Evolutionary conservation across 2,329 filamentous ascomycete genomes (phyloP), one percentile per base, ranked within the genome.

Genomic region (Aspergillus versicolor): DNA sequence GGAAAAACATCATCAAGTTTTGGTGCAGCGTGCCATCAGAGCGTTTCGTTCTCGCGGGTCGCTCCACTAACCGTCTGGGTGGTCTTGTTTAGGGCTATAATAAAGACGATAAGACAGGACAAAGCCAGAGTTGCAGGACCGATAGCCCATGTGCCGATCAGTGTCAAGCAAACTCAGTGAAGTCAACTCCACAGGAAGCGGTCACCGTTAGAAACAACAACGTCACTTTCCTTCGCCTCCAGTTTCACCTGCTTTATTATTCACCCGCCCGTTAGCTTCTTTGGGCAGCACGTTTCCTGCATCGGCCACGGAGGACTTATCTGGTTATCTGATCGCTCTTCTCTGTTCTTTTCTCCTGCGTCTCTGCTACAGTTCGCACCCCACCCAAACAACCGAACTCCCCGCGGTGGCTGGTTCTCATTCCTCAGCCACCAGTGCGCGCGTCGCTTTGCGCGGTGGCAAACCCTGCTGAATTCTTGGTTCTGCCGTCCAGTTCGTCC

Each of bases 381-480:
- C 50, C 45, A 52, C 32, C 13, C 50, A 48, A 42, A 27, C 51
- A 57, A 53, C 49, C 57, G 49, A 48, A 52, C 47, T 58, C 58
- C 56, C 56, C 55, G 53, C 58, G 56, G 62, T 64, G 62, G 62
- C 62, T 64, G 62, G 61, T 50, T 47, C 43, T 45, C 52, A 52
- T 56, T 56, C 48, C 51, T 56, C 49, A 59, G 61, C 58, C 61
- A 62, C 61, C 52, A 62, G 41, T 53, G 59, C 63, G 62, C 63
- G 62, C 62, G 63, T 64, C 63, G 63, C 60, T 24, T 50, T 27
- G 63, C 58, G 60, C 63, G 68, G 70, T 72, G 70, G 70, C 70
- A 66, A 72, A 68, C 61, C 60, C 54, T 67, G 65, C 43, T 46
- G 32, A 27, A 47, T 46, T 64, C 68, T 59, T 70, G 70, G 67